phyloP scores from a whole-genome alignment of 495 filamentous ascomycete genomes.

The Hypomontagnella monticulosa region DNA sequence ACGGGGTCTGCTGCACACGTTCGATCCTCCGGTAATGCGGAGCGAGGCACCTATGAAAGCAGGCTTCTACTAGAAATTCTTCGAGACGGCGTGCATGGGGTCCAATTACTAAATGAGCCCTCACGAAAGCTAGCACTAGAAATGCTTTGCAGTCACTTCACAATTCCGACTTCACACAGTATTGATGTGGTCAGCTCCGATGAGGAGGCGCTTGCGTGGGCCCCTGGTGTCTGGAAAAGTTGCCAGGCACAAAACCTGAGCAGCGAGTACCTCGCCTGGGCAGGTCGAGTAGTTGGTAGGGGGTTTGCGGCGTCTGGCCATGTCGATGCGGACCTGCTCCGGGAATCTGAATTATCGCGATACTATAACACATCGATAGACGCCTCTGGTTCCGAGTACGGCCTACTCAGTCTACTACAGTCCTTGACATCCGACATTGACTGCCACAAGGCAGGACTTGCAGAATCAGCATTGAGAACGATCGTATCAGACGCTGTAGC shows the following conservation, averaged over 20 bases:
- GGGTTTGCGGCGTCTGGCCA: slow-evolving; percentile 81
- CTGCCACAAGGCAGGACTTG: slow-evolving; percentile 71
- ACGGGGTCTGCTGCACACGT: slow-evolving; percentile 69
- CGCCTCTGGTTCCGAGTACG: slow-evolving; percentile 56
- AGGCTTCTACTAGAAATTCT: slow-evolving; percentile 78
- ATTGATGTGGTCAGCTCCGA: slow-evolving; percentile 72
- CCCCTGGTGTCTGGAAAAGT: slow-evolving; percentile 75
- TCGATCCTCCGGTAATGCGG: slow-evolving; percentile 65
- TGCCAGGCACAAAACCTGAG: slow-evolving; percentile 69
- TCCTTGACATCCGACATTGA: slow-evolving; percentile 72
- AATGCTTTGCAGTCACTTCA: slow-evolving; percentile 78
- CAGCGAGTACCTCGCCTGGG: slow-evolving; percentile 81
- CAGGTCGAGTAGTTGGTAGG: slow-evolving; percentile 81
- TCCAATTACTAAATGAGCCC: slow-evolving; percentile 71
- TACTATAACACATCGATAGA: slow-evolving; percentile 54
- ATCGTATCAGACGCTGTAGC: slow-evolving; percentile 66
- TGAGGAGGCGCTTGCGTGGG: slow-evolving; percentile 65
- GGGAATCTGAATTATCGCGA: slow-evolving; percentile 64
- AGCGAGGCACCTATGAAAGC: slow-evolving; percentile 71
- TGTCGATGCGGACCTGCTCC: slow-evolving; percentile 65
- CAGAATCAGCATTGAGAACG: slow-evolving; percentile 78
- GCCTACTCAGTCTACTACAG: slow-evolving; percentile 71
- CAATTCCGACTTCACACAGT: slow-evolving; percentile 61
- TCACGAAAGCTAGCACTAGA: slow-evolving; percentile 75
- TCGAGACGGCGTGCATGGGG: slow-evolving; percentile 68